These are phyloP conservation scores for Coniochaeta sp. DNA, from an alignment of 2,329 filamentous ascomycete genomes.

Conservation along the genomic window DNA sequence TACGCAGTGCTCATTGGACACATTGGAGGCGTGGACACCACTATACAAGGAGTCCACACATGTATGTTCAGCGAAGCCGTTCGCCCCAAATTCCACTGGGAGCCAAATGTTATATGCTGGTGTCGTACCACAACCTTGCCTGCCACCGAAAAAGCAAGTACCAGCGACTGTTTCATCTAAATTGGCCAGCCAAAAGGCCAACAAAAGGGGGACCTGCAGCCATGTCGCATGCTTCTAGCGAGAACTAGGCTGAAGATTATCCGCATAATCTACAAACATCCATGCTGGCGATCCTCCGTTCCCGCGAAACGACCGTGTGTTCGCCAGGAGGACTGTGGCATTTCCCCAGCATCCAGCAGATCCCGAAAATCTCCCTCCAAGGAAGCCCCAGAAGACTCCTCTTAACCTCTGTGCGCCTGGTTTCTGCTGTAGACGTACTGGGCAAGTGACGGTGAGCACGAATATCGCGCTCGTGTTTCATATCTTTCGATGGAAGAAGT, in stretches of 20 bases:
- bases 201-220: background rate
- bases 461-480: background rate
- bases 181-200: background rate
- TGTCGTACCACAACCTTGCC: background rate
- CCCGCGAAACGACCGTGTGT: background rate
- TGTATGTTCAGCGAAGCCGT: too few relatives aligned
- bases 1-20: too few relatives aligned
- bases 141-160: background rate
- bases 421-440: background rate
- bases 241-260: conserved; percentile 7
- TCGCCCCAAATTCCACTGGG: too few relatives aligned
- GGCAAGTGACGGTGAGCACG: too few relatives aligned
- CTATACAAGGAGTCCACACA: too few relatives aligned
- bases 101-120: too few relatives aligned
- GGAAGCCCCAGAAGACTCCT: too few relatives aligned
- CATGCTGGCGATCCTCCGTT: conserved; percentile 3
- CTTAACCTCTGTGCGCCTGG: background rate
- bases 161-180: conserved; percentile 1
- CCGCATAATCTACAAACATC: conserved; percentile 6
- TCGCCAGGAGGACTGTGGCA: background rate
- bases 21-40: too few relatives aligned
- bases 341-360: background rate
- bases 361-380: background rate
- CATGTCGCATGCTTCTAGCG: background rate
- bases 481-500: background rate